Evolutionary conservation across 164 flowering plant genomes (phyloP), one percentile per base, ranked within the genome.

Genomic region (Aristolochia fimbriata): DNA sequence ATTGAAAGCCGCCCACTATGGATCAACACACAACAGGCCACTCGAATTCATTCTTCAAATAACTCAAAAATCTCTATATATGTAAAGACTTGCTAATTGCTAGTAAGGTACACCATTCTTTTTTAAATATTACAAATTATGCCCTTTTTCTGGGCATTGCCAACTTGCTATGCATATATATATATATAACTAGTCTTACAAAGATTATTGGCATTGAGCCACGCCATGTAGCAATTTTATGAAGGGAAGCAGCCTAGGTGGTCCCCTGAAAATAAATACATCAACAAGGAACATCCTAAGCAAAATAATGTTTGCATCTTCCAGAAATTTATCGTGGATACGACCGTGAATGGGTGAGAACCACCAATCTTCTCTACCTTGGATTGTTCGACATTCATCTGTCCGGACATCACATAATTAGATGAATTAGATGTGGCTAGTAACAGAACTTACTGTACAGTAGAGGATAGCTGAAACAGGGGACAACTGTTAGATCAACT

Each of bases 251-350:
- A 19, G n/a, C 17, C 23, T 23, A 50, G 16, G 23, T 23, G 27
- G 24, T 14, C 17, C 64, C 9, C 57, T 41, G 4, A 4, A 17
- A 62, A 62, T 6, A 33, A 20, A 33, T 11, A 37, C 19, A 62
- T 10, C 47, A 31, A 60, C 33, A 11, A 10, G 30, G 20, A 25
- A 15, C 19, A 48, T 16, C 45, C 21, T n/a, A 16, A 55, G n/a
- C 47, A 50, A 59, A 45, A 58, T 58, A 22, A 52, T 41, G 57
- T 24, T 17, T 7, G 23, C 20, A 58, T 16, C 62, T 46, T 53
- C 63, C 58, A 65, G 60, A 59, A 65, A 59, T 65, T 27, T 65
- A 65, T 27, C 5, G 30, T 4, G 8, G 25, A 59, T 17, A 22
- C 8, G 51, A 49, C 52, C 22, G 8, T 20, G 19, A 49, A 49